Evolutionary conservation across 2,329 filamentous ascomycete genomes (phyloP), one percentile per base, ranked within the genome.

Genomic region (Ophiostoma sp.): DNA sequence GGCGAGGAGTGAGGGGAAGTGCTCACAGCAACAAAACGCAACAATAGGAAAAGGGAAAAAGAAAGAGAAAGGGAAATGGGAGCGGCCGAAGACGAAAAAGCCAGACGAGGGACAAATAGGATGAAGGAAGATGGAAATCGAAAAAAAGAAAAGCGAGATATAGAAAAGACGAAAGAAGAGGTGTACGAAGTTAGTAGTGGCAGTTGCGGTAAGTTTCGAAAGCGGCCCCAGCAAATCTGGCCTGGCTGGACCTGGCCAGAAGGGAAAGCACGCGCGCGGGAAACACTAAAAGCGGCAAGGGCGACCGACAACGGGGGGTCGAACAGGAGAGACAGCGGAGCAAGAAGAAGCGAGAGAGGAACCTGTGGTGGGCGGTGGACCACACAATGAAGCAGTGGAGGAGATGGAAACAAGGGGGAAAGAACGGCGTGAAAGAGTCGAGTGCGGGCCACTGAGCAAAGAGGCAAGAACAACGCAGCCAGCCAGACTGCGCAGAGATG

Each of bases 281-380:
- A 42, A 36, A 9, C 68, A 57, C 50, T 57, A 39, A 39, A 55
- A 70, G 48, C 48, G 68, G 48, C 48, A 70, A 33, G 48, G n/a
- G 31, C 48, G 48, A 70, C 31, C 19, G 50, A 33, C n/a, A 42
- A 42, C 11, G 22, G 50, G 33, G 48, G 31, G 19, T 19, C 19
- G 31, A 28, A 39, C 7, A 55, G 33, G 28, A n/a, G 33, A 17
- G 28, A 59, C 36, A 25, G 59, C 36, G 59, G 59, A 64, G 59
- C 59, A 64, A 36, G 57, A 61, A 36, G n/a, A 64, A 57, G 55
- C 25, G 55, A 57, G 25, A 31, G 15, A 31, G 55, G 55, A 57
- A 57, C 55, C 25, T 11, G 25, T 57, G 25, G 55, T 17, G 55
- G n/a, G 8, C 15, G 15, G 48, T n/a, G n/a, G n/a, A n/a, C n/a